phyloP scores from a whole-genome alignment of 2,329 filamentous ascomycete genomes.

The Pseudogymnoascus sp. region DNA sequence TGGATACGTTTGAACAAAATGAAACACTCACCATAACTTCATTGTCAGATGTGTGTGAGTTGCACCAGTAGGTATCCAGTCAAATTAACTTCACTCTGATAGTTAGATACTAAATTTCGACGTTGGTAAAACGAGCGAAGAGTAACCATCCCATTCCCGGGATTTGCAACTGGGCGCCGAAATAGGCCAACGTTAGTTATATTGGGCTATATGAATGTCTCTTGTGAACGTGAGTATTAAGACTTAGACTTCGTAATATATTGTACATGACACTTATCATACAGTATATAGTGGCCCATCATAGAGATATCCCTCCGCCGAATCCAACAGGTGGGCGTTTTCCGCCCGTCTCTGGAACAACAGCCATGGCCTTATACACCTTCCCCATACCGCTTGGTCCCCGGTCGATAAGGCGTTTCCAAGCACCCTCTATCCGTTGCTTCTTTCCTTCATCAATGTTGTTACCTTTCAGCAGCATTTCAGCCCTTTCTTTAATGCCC shows the following conservation, averaged over 20 bases:
- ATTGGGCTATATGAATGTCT: not conserved
- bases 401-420: constrained; percentile 76
- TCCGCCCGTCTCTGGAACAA: constrained; percentile 73
- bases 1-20: not conserved
- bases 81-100: not conserved
- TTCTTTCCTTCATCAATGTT: constrained; percentile 42
- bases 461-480: constrained; percentile 51
- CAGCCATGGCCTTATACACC: constrained; percentile 87
- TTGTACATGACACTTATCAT: constrained; percentile 2
- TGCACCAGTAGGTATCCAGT: not conserved
- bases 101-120: not conserved
- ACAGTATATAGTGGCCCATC: not conserved
- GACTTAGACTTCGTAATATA: not conserved
- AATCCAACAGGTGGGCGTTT: constrained; percentile 80
- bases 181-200: not conserved
- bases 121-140: not conserved
- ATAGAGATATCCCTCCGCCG: constrained; percentile 59
- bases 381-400: constrained; percentile 85
- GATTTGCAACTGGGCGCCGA: not conserved
- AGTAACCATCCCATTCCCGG: not conserved
- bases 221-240: not conserved
- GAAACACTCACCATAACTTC: not conserved
- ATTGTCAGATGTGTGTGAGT: not conserved
- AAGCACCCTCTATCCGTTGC: constrained; percentile 62
- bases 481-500: constrained; percentile 74